Percentiles rank a stretch among this genome's conserved stretches.
phyloP scores from a whole-genome alignment of 129 eudicot species.

The Deinandra increscens region DNA sequence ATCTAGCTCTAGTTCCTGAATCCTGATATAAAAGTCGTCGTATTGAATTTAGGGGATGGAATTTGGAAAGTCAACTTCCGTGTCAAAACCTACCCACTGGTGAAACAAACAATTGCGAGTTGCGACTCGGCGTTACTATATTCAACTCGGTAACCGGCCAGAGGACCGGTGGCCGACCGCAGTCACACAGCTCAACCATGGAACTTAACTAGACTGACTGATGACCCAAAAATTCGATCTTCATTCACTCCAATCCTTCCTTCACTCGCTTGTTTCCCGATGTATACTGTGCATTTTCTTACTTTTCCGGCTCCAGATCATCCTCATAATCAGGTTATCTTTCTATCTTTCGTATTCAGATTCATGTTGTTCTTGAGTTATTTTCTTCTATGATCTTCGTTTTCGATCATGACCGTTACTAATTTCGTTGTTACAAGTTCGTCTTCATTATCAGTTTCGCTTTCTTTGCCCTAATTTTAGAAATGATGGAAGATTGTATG shows the following conservation, averaged over 20 bases:
- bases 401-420: neutral
- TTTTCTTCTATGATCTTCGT: neutral
- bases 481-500: neutral
- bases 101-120: too few species aligned
- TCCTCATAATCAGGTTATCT: conserved; percentile 11
- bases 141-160: neutral
- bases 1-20: too few species aligned
- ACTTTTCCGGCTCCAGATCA: conserved; percentile 5
- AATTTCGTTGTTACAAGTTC: neutral
- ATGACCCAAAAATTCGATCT: neutral
- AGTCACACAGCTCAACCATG: conserved; percentile 14
- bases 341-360: neutral
- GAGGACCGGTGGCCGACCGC: conserved; percentile 28
- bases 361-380: conserved; percentile 6
- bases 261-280: conserved; percentile 12
- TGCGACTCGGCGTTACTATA: conserved; percentile 15
- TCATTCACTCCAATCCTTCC: conserved; percentile 9
- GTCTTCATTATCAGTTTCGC: neutral
- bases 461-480: neutral
- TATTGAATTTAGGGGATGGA: too few species aligned
- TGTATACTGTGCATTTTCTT: conserved; percentile 15
- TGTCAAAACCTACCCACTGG: neutral
- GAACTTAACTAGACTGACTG: conserved; percentile 16
- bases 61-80: neutral
- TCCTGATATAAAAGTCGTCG: too few species aligned